Conservation (phyloP, 257 asterid genomes). For the Prunella vulgaris region DNA sequence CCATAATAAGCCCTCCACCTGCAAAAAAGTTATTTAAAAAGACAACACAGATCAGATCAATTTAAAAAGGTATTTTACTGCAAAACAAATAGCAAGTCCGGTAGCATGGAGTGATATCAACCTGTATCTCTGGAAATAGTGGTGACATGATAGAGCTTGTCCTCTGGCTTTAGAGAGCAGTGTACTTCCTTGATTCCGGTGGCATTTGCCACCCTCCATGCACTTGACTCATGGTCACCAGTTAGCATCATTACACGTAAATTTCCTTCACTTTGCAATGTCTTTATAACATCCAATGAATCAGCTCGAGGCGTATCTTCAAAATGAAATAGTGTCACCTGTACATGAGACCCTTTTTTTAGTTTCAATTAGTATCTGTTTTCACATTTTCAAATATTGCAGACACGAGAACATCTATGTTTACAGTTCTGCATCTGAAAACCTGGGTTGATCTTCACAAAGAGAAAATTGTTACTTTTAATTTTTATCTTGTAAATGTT, state of each 20-base stretch:
- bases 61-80: neutral
- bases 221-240: constrained; percentile 94
- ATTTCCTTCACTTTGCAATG: constrained; percentile 67
- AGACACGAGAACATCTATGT: neutral
- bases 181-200: constrained; percentile 89
- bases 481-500: neutral
- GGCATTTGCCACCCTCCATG: constrained; percentile 87
- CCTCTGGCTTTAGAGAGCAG: constrained; percentile 92
- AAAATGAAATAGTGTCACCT: constrained; percentile 95
- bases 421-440: neutral
- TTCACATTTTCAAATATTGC: neutral
- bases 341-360: constrained; percentile 7
- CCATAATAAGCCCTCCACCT: constrained; percentile 97
- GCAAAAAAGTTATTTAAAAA: neutral
- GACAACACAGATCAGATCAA: neutral
- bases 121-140: constrained; percentile 84
- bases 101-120: constrained; percentile 13
- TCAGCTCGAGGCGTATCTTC: constrained; percentile 84
- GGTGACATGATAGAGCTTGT: constrained; percentile 86
- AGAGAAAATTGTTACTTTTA: neutral
- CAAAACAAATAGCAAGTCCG: neutral
- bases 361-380: neutral
- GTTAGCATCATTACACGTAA: constrained; percentile 93
- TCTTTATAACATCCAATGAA: constrained; percentile 63
- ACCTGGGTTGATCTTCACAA: neutral